Conservation (phyloP, 1,284 basidiomycete genomes). For the Ustilago crameri region DNA sequence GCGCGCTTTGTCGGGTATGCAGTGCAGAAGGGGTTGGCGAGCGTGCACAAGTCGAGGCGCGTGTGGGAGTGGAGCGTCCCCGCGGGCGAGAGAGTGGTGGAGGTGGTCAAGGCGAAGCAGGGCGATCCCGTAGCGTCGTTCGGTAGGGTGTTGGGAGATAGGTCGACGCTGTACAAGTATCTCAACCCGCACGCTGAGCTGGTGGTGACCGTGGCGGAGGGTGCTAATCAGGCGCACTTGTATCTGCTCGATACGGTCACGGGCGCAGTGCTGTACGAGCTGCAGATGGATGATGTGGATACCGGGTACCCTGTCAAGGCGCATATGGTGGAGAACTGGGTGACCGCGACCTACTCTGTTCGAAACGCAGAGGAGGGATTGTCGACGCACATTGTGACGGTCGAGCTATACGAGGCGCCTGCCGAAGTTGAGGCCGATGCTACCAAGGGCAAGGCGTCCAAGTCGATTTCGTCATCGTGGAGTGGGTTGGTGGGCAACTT, state of each 20-base stretch:
- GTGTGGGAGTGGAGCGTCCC: conserved; percentile 57
- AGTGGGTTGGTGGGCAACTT: conserved; percentile 35
- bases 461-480: conserved; percentile 24
- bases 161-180: conserved; percentile 92
- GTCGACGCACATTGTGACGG: conserved; percentile 71
- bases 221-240: conserved; percentile 71
- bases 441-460: conserved; percentile 9
- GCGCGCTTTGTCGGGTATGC: conserved; percentile 45
- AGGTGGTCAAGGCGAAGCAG: conserved; percentile 28
- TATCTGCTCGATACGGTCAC: conserved; percentile 82
- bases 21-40: conserved; percentile 32
- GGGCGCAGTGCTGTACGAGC: conserved; percentile 76
- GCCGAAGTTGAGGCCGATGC: conserved; percentile 81
- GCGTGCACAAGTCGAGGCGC: conserved; percentile 27
- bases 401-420: conserved; percentile 82
- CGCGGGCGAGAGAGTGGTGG: conserved; percentile 43
- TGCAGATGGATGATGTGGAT: conserved; percentile 59
- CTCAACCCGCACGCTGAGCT: conserved; percentile 84
- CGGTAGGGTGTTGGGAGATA: conserved; percentile 85
- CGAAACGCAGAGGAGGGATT: conserved; percentile 72
- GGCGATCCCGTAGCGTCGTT: conserved; percentile 43
- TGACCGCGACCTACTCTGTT: conserved; percentile 79
- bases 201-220: conserved; percentile 70
- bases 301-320: conserved; percentile 73
- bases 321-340: conserved; percentile 87